phyloP scores from a whole-genome alignment of 305 asterid genomes.

The Solanum hybrid region DNA sequence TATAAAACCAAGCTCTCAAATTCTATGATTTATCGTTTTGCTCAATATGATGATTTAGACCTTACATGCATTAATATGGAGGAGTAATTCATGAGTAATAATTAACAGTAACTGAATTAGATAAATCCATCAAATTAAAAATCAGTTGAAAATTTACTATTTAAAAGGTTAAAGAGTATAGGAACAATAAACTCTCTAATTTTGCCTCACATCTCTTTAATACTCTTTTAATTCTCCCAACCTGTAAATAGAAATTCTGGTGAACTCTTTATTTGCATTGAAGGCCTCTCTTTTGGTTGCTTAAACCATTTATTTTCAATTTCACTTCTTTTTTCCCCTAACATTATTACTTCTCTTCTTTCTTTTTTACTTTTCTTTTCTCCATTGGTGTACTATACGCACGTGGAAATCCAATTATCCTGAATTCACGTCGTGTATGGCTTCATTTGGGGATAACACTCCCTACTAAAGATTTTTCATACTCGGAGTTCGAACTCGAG shows the following conservation, averaged over 20 bases:
- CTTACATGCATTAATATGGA: neutral
- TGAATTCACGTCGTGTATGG: neutral
- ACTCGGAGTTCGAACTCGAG: neutral
- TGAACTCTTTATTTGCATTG: neutral
- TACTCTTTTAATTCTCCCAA: neutral
- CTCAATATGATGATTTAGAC: neutral
- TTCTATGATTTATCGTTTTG: neutral
- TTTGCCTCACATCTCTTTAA: neutral
- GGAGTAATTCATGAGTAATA: neutral
- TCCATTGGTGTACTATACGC: neutral
- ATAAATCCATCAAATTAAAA: neutral
- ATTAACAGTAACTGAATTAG: neutral
- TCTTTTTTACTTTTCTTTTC: neutral
- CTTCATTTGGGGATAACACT: neutral
- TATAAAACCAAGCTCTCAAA: neutral
- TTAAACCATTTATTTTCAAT: neutral
- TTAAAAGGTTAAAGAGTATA: neutral
- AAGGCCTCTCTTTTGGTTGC: neutral
- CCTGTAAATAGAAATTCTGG: neutral
- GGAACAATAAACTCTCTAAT: neutral
- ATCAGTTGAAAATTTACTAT: neutral
- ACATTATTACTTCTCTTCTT: neutral
- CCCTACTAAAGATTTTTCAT: too few relatives aligned
- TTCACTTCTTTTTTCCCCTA: neutral
- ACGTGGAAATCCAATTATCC: neutral